These are phyloP conservation scores for Fusarium pseudonygamai DNA, from an alignment of 2,329 filamentous ascomycete species.

Conservation along the genomic window DNA sequence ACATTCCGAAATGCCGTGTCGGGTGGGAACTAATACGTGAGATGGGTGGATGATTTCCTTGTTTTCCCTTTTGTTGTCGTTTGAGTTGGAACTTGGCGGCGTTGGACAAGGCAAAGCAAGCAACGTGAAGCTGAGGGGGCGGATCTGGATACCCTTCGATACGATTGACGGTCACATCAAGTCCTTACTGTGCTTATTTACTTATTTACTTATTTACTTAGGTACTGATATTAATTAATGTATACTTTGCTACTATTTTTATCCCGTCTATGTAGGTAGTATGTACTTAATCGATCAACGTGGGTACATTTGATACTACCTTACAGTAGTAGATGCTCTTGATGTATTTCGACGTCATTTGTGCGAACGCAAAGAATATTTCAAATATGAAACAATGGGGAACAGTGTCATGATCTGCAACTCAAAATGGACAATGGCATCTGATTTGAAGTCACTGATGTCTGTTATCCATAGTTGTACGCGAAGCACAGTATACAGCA, in stretches of 20 bases:
- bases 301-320: not conserved
- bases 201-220: not conserved
- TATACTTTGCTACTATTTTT: conserved; percentile 7
- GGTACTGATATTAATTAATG: conserved; percentile 3
- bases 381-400: conserved; percentile 25
- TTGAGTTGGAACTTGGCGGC: conserved; percentile 17
- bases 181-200: not conserved
- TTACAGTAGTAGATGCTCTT: not conserved
- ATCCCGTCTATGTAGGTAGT: not conserved
- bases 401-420: conserved; percentile 29
- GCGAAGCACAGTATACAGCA: not conserved
- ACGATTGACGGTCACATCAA: conserved; percentile 1
- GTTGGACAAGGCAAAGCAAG: not conserved
- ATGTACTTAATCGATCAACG: not conserved
- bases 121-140: not conserved
- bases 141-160: conserved; percentile 18
- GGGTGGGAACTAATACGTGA: conserved; percentile 19
- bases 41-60: conserved; percentile 26
- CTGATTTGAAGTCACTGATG: not conserved
- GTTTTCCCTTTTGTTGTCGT: conserved; percentile 16
- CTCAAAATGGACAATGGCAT: not conserved
- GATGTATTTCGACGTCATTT: conserved; percentile 23
- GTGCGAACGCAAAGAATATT: conserved; percentile 8
- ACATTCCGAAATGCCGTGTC: conserved; percentile 14
- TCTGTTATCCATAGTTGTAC: not conserved